These are phyloP conservation scores for Monosporascus sp. DNA, from an alignment of 2,329 filamentous ascomycete genomes.

Conservation along the genomic window DNA sequence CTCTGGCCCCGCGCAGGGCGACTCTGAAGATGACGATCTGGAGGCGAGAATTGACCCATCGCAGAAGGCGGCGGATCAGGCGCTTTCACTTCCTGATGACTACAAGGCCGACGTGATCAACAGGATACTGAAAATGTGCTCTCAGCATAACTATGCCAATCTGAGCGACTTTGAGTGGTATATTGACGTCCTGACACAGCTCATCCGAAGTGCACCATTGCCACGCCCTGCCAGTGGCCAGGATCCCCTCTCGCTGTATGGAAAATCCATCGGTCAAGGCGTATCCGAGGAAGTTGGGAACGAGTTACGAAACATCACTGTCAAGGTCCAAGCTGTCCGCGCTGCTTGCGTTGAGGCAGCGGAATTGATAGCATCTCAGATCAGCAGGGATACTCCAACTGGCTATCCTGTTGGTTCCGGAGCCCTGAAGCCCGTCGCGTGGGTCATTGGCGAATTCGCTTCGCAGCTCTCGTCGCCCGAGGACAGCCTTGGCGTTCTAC, in stretches of 20 bases:
- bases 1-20: constrained; percentile 30
- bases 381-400: constrained; percentile 45
- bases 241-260: constrained; percentile 23
- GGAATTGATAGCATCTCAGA: constrained; percentile 64
- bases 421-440: constrained; percentile 71
- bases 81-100: constrained; percentile 71
- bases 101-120: constrained; percentile 80
- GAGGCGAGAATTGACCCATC: constrained; percentile 31
- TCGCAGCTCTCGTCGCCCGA: constrained; percentile 65
- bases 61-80: constrained; percentile 32
- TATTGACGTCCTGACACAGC: constrained; percentile 79
- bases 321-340: constrained; percentile 82
- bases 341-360: constrained; percentile 76
- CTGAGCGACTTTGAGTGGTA: constrained; percentile 97
- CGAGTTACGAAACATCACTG: constrained; percentile 84
- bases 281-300: constrained; percentile 70
- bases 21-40: constrained; percentile 49
- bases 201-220: constrained; percentile 66
- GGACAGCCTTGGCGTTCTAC: constrained; percentile 65
- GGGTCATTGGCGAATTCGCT: constrained; percentile 86
- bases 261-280: constrained; percentile 32
- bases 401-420: constrained; percentile 56
- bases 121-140: constrained; percentile 83
- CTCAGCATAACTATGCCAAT: constrained; percentile 79
- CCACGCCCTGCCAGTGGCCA: constrained; percentile 34